Base-by-base conservation (phyloP, 2,329 filamentous ascomycete genomes). In the Arthrobotrys musiformis region DNA sequence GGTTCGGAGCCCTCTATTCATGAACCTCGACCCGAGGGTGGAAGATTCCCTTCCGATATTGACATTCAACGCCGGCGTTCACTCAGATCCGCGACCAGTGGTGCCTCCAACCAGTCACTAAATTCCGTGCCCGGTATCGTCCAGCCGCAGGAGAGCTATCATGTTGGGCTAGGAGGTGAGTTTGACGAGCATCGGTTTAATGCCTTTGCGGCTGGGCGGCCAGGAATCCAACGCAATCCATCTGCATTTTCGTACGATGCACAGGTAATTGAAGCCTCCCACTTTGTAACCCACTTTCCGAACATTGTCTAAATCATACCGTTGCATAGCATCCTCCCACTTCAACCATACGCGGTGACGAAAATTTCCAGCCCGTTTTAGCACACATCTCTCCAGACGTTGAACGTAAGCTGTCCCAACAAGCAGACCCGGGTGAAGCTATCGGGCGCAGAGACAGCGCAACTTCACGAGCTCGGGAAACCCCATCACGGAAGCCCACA, bases 31-130 rank as follows among this genome's bases (percentile, higher is more conserved):
- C 82, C 83, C 56, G 79, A 80, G 90, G 94, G 94, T 90, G 94
- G 94, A 87, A 90, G 94, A 84, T 99, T 99, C 86, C 94, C 94
- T 85, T 96, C 92, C 85, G 94, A 97, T 86, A 86, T 98, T 81
- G 90, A 93, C 86, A 88, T 97, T 83, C 92, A 93, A 84, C 94
- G 92, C 81, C 89, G 88, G 79, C 85, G 84, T 80, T 79, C 83
- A 81, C 83, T 85, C 79, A 83, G 84, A 76, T 79, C 82, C 58
- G 79, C 79, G 35, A 80, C 83, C 80, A 89, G 90, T 81, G 86
- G 87, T 82, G 88, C 90, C 82, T 80, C 79, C 44, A 66, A 64
- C 67, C 64, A 62, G 28, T 79, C 79, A 37, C 83, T 89, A 81
- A 86, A 88, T 80, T 89, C 88, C 68, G 88, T 88, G 58, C 87